Evolutionary conservation across 768 basidiomycete species (phyloP).

Genomic region (Russula foetens): DNA sequence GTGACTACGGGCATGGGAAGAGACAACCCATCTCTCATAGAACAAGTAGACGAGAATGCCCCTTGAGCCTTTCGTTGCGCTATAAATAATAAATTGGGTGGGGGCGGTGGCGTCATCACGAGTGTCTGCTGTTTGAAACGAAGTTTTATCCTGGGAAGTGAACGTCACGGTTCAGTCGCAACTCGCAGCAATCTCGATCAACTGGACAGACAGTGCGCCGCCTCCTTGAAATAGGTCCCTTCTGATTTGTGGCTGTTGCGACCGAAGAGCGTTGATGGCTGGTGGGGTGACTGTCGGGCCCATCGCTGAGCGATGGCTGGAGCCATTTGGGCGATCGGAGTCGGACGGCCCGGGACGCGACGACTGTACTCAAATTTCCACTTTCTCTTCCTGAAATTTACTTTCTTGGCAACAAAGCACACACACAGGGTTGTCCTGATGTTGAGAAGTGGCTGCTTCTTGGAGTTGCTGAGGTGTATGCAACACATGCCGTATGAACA

Average conservation of each 20-base stretch:
- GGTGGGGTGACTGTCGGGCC: constrained; percentile 66
- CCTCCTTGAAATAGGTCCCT: constrained; percentile 19
- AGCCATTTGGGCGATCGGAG: constrained; percentile 50
- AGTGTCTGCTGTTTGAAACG: constrained; percentile 16
- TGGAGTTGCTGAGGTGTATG: too few species aligned
- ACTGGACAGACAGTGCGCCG: constrained; percentile 45
- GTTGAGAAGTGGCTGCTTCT: too few species aligned
- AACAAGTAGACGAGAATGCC: not conserved
- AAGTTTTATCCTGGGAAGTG: constrained; percentile 21
- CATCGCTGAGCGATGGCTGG: too few species aligned
- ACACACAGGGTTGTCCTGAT: too few species aligned
- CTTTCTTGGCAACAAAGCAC: too few species aligned
- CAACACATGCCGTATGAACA: too few species aligned
- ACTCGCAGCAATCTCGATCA: constrained; percentile 41
- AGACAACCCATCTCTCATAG: not conserved
- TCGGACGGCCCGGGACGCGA: constrained; percentile 48
- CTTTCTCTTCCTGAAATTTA: too few species aligned
- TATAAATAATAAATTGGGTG: too few species aligned
- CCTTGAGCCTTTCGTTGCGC: constrained; percentile 11
- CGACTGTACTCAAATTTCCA: too few species aligned
- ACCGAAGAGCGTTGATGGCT: constrained; percentile 34
- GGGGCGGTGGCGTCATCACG: constrained; percentile 26
- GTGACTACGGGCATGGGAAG: too few species aligned
- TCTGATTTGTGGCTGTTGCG: not conserved
- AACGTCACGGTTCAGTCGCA: too few species aligned